Evolutionary conservation across 441 rosid species (phyloP), one percentile per base, ranked within the genome.

Genomic region (Raphanus hybrid): DNA sequence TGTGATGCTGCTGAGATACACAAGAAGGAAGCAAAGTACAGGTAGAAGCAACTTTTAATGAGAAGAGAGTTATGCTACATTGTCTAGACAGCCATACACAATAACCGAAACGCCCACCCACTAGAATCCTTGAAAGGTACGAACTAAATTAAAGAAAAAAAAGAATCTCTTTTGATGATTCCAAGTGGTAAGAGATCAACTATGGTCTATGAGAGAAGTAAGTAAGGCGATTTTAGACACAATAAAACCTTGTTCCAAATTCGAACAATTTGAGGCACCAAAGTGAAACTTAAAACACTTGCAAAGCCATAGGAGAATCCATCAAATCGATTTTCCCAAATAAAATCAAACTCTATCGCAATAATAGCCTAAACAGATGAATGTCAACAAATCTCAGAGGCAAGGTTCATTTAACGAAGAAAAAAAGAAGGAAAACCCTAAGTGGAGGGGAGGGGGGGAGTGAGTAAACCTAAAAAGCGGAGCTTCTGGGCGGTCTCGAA

Each of bases 401-500:
- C 61, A 6, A 12, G 26, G 26, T 23, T 23, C 26, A 23, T 23
- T 23, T 23, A 23, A 29, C 3, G 18, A 58, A 12, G 9, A 12
- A 12, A 6, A 0, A 6, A n/a, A 0, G 3, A n/a, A 32, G 10
- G 0, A 0, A 54, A 54, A 37, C 16, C 32, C 18, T 27, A 15
- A 27, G 12, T 1, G 14, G 59, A 5, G 20, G 20, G 20, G 20
- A 1, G 20, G 1, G 1, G 4, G 59, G 2, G 8, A 57, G 61
- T 9, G 20, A 29, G 84, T 8, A 0, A 14, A 94, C 97, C 98
- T 77, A 90, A 73, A 86, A 77, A 88, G 50, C 87, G 87, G 60
- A 93, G 90, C 87, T 86, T 93, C 62, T 90, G 90, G 7, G 89
- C 83, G 70, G 94, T 89, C 78, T 93, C 98, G 72, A 88, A 70